Conservation (phyloP, 2,329 filamentous ascomycete genomes). For the Aspergillus caelatus region DNA sequence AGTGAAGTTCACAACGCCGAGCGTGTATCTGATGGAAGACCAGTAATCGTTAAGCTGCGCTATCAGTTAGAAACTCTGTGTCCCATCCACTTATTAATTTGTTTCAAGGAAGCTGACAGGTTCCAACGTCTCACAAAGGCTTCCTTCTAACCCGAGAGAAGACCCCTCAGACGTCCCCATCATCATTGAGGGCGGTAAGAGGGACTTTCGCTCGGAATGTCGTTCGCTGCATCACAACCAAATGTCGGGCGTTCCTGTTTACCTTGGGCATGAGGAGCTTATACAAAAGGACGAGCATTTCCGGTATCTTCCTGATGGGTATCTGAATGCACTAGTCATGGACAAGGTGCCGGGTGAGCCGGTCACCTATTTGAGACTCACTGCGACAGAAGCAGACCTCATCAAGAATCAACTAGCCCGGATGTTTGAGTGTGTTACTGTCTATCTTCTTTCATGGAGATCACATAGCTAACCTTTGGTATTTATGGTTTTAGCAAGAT, state of each 20-base stretch:
- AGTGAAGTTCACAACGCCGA: background rate
- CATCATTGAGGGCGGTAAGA: background rate
- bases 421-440: background rate
- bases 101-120: background rate
- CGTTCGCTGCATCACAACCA: background rate
- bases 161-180: background rate
- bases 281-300: too few species aligned
- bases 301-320: too few species aligned
- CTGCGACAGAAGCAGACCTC: too few species aligned
- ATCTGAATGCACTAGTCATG: too few species aligned
- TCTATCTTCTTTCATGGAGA: accelerated
- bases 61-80: background rate
- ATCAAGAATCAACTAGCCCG: too few species aligned
- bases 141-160: background rate
- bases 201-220: background rate
- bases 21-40: background rate
- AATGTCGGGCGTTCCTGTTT: background rate
- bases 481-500: background rate
- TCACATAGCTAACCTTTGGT: background rate
- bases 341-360: too few species aligned
- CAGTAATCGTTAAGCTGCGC: background rate
- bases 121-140: background rate
- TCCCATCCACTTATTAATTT: background rate
- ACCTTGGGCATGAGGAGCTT: too few species aligned
- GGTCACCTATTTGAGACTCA: too few species aligned